Base-by-base conservation (phyloP, 495 filamentous ascomycete genomes). In the Xylaria curta region DNA sequence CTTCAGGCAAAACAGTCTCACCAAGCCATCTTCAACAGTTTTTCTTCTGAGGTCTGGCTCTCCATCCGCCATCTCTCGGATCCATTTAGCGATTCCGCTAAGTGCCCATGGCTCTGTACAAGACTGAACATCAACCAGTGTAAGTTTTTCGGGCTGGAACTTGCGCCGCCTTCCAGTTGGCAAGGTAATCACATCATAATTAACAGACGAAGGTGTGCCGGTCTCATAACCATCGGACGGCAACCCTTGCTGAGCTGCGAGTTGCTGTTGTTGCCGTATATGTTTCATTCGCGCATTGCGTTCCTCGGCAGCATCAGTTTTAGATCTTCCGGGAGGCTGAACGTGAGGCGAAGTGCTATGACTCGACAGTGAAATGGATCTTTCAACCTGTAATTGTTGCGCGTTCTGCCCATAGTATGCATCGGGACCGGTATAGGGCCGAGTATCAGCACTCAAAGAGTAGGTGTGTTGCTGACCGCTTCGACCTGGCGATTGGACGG, bases 21-120 rank as follows among this genome's bases (percentile, higher is more conserved):
- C 91, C 53, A 98, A 88, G 2, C 92, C 95, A 66, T 98, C 94
- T 42, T 92, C 90, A 58, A 98, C 87, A 6, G 91, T 89, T 68
- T 92, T 90, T 76, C 92, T 88, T 75, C 92, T 93, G 28, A 99
- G 86, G 81, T 99, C 94, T 19, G 85, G 84, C 67, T 91, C 89
- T 21, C 94, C 95, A 72, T 97, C 94, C 38, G 93, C 91, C 87
- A 98, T 90, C 66, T 93, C 90, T 69, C 91, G 91, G 69, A 98
- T 85, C 96, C 96, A 99, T 7, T 87, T 82, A 21, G 94, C 87
- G 68, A 99, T 89, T n/a, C 91, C 88, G 80, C 93, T 97, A 60
- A 99, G 84, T 3, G 95, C 94, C 96, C 96, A 99, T 4, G 96
- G 96, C 78, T 97, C 94, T 8, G 83, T 75, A 76, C 96, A 99